Percentiles rank a stretch among this genome's conserved stretches.
Evolutionary conservation across 2,329 filamentous ascomycete species (phyloP).

Genomic region (Didymella sp.): DNA sequence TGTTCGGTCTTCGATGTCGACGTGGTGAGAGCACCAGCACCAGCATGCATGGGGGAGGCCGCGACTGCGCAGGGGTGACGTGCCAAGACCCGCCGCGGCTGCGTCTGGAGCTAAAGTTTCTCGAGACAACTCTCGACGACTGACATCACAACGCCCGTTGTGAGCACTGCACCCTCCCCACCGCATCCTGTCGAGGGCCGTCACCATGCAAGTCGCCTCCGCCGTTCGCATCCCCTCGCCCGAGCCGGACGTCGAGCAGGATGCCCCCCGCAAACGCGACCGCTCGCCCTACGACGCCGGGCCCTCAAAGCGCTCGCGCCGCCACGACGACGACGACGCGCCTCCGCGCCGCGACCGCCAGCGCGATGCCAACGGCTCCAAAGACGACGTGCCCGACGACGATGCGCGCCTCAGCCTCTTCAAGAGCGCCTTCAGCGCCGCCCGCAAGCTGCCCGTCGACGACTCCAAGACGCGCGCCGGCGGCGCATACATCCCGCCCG

Average conservation of each 20-base stretch:
- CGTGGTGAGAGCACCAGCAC: slow-evolving; percentile 10
- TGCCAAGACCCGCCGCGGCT: slow-evolving; percentile 9
- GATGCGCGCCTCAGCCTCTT: slow-evolving; percentile 48
- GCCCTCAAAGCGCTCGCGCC: slow-evolving; percentile 49
- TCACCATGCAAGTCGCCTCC: slow-evolving; percentile 47
- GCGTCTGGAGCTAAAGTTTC: slow-evolving; percentile 36
- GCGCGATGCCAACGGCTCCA: slow-evolving; percentile 45
- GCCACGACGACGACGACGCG: slow-evolving; percentile 41
- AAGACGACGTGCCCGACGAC: slow-evolving; percentile 35
- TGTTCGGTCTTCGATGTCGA: slow-evolving; percentile 9
- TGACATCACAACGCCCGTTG: slow-evolving; percentile 12
- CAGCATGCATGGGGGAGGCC: not conserved
- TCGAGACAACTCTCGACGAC: slow-evolving; percentile 18
- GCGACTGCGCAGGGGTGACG: slow-evolving; percentile 8
- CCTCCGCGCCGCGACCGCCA: slow-evolving; percentile 58
- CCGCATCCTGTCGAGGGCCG: slow-evolving; percentile 4
- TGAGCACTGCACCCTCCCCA: not conserved
- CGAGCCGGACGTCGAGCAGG: slow-evolving; percentile 55
- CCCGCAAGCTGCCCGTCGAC: slow-evolving; percentile 88
- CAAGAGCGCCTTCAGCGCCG: slow-evolving; percentile 46
- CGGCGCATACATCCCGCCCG: slow-evolving; percentile 95
- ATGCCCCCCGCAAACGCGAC: slow-evolving; percentile 60
- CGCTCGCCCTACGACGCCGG: slow-evolving; percentile 55
- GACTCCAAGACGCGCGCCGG: slow-evolving; percentile 90
- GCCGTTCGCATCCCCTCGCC: slow-evolving; percentile 66